Conservation (phyloP, 495 filamentous ascomycete genomes). For the Lepraria neglecta region DNA sequence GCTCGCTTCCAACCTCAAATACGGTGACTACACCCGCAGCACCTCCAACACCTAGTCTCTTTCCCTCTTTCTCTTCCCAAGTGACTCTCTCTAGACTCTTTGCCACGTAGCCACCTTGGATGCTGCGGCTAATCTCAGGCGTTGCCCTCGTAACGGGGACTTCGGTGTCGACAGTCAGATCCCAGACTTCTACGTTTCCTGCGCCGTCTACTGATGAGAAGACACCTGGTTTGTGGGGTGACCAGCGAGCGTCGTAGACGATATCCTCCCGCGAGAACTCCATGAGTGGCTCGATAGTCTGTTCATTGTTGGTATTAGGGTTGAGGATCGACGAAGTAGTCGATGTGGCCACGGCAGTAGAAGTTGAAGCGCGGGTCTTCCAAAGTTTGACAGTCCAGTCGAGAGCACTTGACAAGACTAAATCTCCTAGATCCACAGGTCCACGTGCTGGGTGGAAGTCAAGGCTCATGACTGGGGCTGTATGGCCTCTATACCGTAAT, state of each 20-base stretch:
- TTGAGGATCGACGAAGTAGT: conserved; percentile 32
- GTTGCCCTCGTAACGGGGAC: conserved; percentile 73
- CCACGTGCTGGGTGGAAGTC: conserved; percentile 91
- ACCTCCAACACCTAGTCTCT: conserved; percentile 78
- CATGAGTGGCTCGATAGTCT: conserved; percentile 54
- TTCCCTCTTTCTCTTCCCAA: conserved; percentile 87
- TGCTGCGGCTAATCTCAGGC: conserved; percentile 49
- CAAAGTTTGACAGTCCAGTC: conserved; percentile 98
- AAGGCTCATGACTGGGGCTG: conserved; percentile 90
- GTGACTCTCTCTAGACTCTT: conserved; percentile 86
- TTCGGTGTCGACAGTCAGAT: conserved; percentile 85
- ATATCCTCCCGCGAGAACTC: conserved; percentile 90
- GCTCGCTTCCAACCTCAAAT: conserved; percentile 84
- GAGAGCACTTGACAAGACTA: conserved; percentile 76
- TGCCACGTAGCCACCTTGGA: conserved; percentile 56
- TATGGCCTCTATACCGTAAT: conserved; percentile 78
- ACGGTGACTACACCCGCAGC: conserved; percentile 84
- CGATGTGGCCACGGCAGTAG: conserved; percentile 48
- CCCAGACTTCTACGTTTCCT: conserved; percentile 92
- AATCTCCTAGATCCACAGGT: conserved; percentile 88
- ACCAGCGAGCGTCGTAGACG: conserved; percentile 94
- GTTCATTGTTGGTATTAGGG: conserved; percentile 35
- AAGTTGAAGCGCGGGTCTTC: conserved; percentile 77
- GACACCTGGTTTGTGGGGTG: conserved; percentile 81
- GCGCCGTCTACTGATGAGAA: conserved; percentile 91